Conservation (phyloP, 805 yeast species). For the Vanderwaltozyma verrucispora region DNA sequence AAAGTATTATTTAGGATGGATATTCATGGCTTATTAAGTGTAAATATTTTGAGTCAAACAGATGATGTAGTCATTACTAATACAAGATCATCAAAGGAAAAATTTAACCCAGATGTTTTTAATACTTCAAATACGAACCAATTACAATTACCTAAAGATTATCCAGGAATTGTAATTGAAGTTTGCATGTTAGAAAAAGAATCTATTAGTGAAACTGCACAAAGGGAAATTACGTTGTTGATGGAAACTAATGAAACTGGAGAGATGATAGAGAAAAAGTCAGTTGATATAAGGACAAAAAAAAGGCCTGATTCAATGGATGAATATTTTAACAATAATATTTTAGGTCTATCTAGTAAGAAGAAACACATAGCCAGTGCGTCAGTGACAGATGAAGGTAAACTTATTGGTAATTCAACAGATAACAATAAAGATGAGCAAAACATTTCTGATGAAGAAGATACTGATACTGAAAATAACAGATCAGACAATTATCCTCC, state of each 20-base stretch:
- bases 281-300: background rate
- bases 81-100: conserved; percentile 5
- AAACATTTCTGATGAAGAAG: background rate
- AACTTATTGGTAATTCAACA: too few relatives aligned
- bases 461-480: background rate
- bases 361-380: background rate
- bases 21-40: conserved; percentile 36
- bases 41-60: conserved; percentile 36
- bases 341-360: background rate
- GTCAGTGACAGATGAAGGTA: background rate
- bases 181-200: conserved; percentile 30
- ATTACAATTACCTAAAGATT: conserved; percentile 26
- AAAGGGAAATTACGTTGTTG: conserved; percentile 16
- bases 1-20: conserved; percentile 49
- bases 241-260: conserved; percentile 17
- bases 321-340: background rate
- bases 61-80: conserved; percentile 20
- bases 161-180: conserved; percentile 34
- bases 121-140: conserved; percentile 1
- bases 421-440: background rate
- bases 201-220: conserved; percentile 14
- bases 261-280: background rate
- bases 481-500: background rate
- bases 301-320: background rate
- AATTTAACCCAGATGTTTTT: background rate